Evolutionary conservation across 2,329 filamentous ascomycete genomes (phyloP).

Genomic region (Trichoderma lentiforme): DNA sequence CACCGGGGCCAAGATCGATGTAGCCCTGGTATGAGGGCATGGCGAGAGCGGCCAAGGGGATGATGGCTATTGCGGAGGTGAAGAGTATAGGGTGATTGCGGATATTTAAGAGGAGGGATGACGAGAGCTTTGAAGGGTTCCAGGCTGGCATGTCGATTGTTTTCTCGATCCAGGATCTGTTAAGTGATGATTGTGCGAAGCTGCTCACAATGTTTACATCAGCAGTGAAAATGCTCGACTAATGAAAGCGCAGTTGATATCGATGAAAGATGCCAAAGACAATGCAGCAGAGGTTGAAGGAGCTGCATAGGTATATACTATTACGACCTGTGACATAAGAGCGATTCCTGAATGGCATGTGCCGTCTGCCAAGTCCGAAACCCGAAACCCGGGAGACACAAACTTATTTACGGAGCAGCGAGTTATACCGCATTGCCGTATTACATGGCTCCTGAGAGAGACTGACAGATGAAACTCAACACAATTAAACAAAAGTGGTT

Average conservation of each 20-base stretch:
- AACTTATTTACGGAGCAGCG: neutral
- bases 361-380: neutral
- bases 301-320: neutral
- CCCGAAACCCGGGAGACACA: neutral
- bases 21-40: conserved; percentile 37
- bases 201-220: neutral
- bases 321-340: neutral
- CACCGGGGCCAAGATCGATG: conserved; percentile 43
- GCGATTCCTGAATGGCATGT: neutral
- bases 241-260: neutral
- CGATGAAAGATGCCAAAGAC: neutral
- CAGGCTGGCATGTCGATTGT: neutral
- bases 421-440: neutral
- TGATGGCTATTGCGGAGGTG: neutral
- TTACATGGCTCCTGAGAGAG: neutral
- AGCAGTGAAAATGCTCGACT: neutral
- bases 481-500: neutral
- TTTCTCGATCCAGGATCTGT: neutral
- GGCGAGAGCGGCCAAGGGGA: conserved; percentile 23
- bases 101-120: neutral
- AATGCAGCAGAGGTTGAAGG: neutral
- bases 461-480: neutral
- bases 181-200: no score
- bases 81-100: conserved; percentile 1
- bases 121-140: neutral